phyloP scores from a whole-genome alignment of 306 rosid species.

The Quercus engelmannii region DNA sequence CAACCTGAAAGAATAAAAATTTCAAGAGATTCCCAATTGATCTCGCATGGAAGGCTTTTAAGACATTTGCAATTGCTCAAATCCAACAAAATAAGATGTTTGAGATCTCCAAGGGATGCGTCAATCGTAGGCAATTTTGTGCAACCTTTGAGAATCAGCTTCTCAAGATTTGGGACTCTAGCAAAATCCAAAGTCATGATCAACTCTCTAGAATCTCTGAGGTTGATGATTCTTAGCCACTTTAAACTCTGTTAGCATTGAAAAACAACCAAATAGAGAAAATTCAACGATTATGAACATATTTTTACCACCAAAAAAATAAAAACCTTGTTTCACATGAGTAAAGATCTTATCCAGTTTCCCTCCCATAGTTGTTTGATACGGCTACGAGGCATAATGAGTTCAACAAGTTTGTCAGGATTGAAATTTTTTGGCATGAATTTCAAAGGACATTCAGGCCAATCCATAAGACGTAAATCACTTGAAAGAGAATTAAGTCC shows the following conservation, averaged over 20 bases:
- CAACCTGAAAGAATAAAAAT: too few relatives aligned
- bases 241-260: conserved; percentile 4
- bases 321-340: too few relatives aligned
- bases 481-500: conserved; percentile 10
- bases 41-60: too few relatives aligned
- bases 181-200: conserved; percentile 1
- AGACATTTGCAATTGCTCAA: too few relatives aligned
- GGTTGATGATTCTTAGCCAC: neutral
- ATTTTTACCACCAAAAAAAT: neutral
- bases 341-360: neutral
- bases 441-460: conserved; percentile 20
- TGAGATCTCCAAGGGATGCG: neutral
- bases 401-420: conserved; percentile 2
- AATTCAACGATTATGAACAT: neutral
- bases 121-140: neutral
- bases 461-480: conserved; percentile 16
- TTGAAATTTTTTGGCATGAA: conserved; percentile 19
- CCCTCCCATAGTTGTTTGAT: conserved; percentile 26
- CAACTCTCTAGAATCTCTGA: neutral
- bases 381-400: conserved; percentile 6
- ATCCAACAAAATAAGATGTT: too few relatives aligned
- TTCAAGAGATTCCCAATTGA: too few relatives aligned
- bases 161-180: conserved; percentile 6
- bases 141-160: neutral
- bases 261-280: neutral